Evolutionary conservation across 345 rosid genomes (phyloP).

Genomic region (Raphanus sativus): DNA sequence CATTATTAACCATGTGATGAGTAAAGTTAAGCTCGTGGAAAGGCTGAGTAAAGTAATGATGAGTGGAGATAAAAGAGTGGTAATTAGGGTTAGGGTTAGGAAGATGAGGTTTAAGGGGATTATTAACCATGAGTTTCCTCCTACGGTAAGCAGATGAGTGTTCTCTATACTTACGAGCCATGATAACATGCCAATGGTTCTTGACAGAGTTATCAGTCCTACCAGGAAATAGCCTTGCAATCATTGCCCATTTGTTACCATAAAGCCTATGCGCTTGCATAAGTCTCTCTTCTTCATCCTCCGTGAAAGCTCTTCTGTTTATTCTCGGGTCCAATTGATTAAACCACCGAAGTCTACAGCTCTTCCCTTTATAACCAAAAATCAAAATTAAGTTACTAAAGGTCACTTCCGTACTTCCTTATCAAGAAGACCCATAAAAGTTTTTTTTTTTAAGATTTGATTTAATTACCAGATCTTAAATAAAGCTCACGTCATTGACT

Average conservation of each 20-base stretch:
- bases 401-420: constrained; percentile 10
- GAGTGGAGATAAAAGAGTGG: constrained; percentile 29
- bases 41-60: constrained; percentile 36
- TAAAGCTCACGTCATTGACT: not conserved
- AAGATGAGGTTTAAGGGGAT: constrained; percentile 16
- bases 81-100: constrained; percentile 32
- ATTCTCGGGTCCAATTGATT: constrained; percentile 97
- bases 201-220: constrained; percentile 96
- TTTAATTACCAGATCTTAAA: not conserved
- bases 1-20: constrained; percentile 20
- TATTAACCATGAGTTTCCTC: constrained; percentile 46
- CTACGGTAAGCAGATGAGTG: constrained; percentile 79
- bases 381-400: not conserved
- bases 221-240: constrained; percentile 92
- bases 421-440: not conserved
- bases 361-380: constrained; percentile 57
- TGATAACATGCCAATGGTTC: constrained; percentile 98
- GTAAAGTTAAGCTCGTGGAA: constrained; percentile 27
- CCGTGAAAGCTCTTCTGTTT: constrained; percentile 80
- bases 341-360: constrained; percentile 95
- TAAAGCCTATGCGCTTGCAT: constrained; percentile 91
- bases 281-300: constrained; percentile 93
- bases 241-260: constrained; percentile 99
- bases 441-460: not conserved
- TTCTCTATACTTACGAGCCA: constrained; percentile 94